Evolutionary conservation across 257 asterid species (phyloP).

Genomic region (Echites panduratus): DNA sequence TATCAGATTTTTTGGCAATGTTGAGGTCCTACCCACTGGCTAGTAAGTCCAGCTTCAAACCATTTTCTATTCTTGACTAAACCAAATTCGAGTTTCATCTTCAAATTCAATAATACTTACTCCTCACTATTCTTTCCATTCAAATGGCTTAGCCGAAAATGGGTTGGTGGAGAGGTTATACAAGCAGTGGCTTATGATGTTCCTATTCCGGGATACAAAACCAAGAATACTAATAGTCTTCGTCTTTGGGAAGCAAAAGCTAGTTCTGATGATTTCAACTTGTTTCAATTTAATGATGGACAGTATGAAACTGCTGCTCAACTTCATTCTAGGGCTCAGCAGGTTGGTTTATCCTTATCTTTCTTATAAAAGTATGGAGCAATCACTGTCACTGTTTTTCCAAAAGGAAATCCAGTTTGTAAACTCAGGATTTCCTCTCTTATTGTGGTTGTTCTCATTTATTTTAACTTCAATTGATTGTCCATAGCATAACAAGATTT

Average conservation of each 20-base stretch:
- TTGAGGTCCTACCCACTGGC: constrained; percentile 81
- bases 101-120: not conserved
- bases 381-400: not conserved
- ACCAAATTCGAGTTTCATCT: constrained; percentile 10
- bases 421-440: constrained; percentile 8
- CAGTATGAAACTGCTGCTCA: constrained; percentile 89
- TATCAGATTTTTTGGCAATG: constrained; percentile 82
- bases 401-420: constrained; percentile 1
- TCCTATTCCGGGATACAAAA: constrained; percentile 99
- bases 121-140: constrained; percentile 6
- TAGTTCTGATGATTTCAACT: constrained; percentile 66
- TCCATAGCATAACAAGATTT: not conserved
- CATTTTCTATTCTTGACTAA: constrained; percentile 9
- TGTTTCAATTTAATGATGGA: constrained; percentile 93
- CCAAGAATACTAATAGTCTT: constrained; percentile 92
- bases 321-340: constrained; percentile 96
- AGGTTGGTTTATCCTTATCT: constrained; percentile 41
- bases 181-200: constrained; percentile 98
- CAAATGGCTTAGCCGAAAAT: constrained; percentile 53
- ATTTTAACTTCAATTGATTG: not conserved
- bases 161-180: constrained; percentile 95
- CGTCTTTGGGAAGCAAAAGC: constrained; percentile 99
- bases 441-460: not conserved
- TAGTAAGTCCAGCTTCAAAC: constrained; percentile 56
- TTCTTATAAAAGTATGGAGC: constrained; percentile 8